Evolutionary conservation across 2,329 filamentous ascomycete species (phyloP), one percentile per base, ranked within the genome.

Genomic region (Talaromyces sp.): DNA sequence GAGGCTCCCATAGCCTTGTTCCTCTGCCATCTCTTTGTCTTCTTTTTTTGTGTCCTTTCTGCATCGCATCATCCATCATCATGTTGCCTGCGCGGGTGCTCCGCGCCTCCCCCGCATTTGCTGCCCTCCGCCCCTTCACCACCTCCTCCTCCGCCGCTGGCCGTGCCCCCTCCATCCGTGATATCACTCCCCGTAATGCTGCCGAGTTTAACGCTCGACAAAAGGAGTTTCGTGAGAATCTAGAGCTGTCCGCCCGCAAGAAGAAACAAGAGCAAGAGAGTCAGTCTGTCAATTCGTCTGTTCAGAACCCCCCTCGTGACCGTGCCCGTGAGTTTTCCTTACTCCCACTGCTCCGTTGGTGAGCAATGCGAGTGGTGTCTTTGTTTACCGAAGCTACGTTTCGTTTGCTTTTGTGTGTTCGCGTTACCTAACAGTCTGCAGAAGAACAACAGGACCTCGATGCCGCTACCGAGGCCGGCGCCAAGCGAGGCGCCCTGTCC

Each of bases 231-330:
- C 90, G 95, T 74, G 88, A 93, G 77, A 86, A 90, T 75, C 81
- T 96, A 70, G 85, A 87, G 70, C 10, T 51, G 12, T 85, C 89
- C 78, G 87, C 87, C 74, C 87, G 90, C 78, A 90, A 89, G 81
- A 83, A 82, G 77, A 90, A 90, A 79, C 86, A 89, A 78, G 82
- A 87, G 82, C 88, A 91, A 88, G 90, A 92, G 84, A 93, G 92
- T 96, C 79, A 85, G 87, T 89, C 75, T 72, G 73, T 78, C 76
- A 76, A 79, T 74, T 72, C 76, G 72, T 73, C 77, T 75, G 71
- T 76, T 71, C 79, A 75, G 71, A 68, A 66, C 69, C 65, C 73
- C 68, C 65, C 68, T 65, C 71, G 66, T 68, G 69, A 73, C 66
- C 69, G 67, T 65, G 60, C 68, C 68, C 73, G 71, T 75, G 73